Evolutionary conservation across 768 basidiomycete genomes (phyloP), one percentile per base, ranked within the genome.

Genomic region (Pilatotrama ljubarskyi): DNA sequence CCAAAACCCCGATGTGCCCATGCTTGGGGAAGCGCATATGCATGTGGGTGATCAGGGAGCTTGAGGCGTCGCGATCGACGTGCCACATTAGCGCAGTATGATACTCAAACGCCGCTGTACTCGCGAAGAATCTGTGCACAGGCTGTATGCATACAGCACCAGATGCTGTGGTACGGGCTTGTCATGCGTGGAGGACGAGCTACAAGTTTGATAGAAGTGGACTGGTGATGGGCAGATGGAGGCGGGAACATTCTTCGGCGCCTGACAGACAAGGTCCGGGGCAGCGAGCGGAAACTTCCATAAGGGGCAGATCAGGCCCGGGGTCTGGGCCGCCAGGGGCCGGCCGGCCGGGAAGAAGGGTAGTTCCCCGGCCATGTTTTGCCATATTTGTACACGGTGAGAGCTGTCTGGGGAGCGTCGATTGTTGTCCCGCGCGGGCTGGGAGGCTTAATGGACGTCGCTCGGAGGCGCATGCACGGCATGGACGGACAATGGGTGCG

Each of bases 351-450:
- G n/a, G 55, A 9, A n/a, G 18, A 6, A 29, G 25, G 24, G 43
- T 37, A 38, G 36, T 37, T 55, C 35, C 54, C 54, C 20, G 35
- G 14, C 44, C 8, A 6, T 55, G 47, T 50, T 57, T 25, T 57
- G 55, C 55, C 38, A 9, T 57, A 42, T 57, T 57, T 57, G 55
- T 41, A 57, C 55, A 49, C 55, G 20, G 36, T n/a, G n/a, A 15
- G 44, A 35, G 55, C 36, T 29, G 47, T 22, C 15, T 29, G 17
- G 47, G 15, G 26, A 32, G 36, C 6, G n/a, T 36, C 36, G 36
- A 43, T 46, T 18, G 37, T 20, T 24, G 35, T 6, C 22, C 50
- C 36, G 29, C 26, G 22, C 20, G 50, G 37, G 18, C 20, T 24
- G 13, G n/a, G 36, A 25, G 47, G 36, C 46, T 24, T 49, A 41